phyloP scores from a whole-genome alignment of 352 stramenopile species.

The Pelagophyceae sp. region DNA sequence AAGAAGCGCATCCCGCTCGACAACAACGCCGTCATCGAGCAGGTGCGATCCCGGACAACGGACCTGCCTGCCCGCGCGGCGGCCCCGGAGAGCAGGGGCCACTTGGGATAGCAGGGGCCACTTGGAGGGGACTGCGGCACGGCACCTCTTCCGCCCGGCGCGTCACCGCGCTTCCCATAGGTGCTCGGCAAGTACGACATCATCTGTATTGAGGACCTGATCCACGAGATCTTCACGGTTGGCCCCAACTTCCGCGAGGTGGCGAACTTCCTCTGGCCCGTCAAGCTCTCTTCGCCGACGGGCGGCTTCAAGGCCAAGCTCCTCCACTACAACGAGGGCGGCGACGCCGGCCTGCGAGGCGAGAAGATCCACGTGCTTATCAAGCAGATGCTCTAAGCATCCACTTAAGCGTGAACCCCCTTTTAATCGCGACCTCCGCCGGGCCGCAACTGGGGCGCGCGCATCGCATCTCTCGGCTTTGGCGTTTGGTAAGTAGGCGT shows the following conservation, averaged over 20 bases:
- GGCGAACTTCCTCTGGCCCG: constrained; percentile 99
- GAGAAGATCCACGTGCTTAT: constrained; percentile 66
- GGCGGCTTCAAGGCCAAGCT: constrained; percentile 70
- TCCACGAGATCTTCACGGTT: constrained; percentile 98
- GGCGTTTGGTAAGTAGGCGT: too few relatives aligned
- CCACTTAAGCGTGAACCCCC: too few relatives aligned
- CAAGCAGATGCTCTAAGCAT: constrained; percentile 60
- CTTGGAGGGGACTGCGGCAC: too few relatives aligned
- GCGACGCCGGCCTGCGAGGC: constrained; percentile 54
- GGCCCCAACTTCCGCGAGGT: constrained; percentile 97
- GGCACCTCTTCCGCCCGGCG: too few relatives aligned
- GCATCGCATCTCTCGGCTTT: too few relatives aligned
- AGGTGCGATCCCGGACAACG: too few relatives aligned
- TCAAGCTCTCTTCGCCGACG: constrained; percentile 94
- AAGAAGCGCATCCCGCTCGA: constrained; percentile 93
- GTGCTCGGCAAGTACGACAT: constrained; percentile 86
- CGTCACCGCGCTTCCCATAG: too few relatives aligned
- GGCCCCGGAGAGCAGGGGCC: too few relatives aligned
- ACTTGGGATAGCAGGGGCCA: too few relatives aligned
- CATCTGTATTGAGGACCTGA: constrained; percentile 96
- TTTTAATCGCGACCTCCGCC: too few relatives aligned
- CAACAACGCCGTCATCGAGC: constrained; percentile 92
- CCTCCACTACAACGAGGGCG: constrained; percentile 60
- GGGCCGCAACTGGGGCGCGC: too few relatives aligned
- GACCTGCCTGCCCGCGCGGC: too few relatives aligned